Base-by-base conservation (phyloP, 371 early-diverging fungal genomes). In the Apophysomyces variabilis region DNA sequence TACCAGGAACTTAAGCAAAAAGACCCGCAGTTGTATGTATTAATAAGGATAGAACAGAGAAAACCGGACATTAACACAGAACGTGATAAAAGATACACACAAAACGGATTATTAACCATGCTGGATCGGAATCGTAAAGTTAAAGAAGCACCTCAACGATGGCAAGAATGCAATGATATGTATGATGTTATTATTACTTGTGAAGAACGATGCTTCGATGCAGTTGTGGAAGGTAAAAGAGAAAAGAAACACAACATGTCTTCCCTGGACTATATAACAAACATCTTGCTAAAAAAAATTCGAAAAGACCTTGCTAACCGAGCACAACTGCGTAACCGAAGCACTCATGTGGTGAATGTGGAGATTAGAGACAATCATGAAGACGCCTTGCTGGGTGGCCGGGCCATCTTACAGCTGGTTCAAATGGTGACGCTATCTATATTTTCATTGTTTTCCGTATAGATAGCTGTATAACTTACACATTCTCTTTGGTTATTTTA, bases 151-250 rank as follows among this genome's bases (percentile, higher is more conserved):
- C 96, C 99, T 1, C 95, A 98, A 75, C 84, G 90, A 38, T 87
- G 85, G 83, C 96, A 95, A 60, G 93, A 95, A 60, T 87, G 85
- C 14, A 66, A 76, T 9, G 86, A 87, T 38, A 75, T 83, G n/a
- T 97, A 89, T 75, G 98, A 98, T 76, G 90, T 99, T 0, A 92
- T 99, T 38, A 92, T 99, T 57, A 97, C 97, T 4, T 98, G 99
- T 67, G 99, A 99, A 79, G 98, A 98, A 72, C 87, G 97, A 36
- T 95, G 95, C 60, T 99, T 93, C 73, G 96, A 96, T 71, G 89
- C 96, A 0, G 97, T 97, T 0, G 90, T 91, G 54, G 97, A 99
- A 79, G 96, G 92, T 92, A 71, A 60, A 67, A 26, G 32, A 26
- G 32, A 26, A 26, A 1, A 26, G 32, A 26, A 26, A 26, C 32